phyloP scores from a whole-genome alignment of 2,329 filamentous ascomycete genomes.

The Trichoderma oligosporum region DNA sequence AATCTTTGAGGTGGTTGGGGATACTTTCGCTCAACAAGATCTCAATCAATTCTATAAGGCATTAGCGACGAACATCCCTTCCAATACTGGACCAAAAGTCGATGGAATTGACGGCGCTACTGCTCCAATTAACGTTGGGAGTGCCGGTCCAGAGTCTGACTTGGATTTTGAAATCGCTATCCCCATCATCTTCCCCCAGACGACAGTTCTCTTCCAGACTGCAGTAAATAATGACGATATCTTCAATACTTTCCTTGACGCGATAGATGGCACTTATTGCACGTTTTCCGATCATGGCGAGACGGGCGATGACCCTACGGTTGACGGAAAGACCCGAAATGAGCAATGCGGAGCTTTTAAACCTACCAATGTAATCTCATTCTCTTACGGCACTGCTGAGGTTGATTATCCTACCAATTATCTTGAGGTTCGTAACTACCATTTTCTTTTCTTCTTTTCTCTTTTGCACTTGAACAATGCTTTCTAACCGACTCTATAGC shows the following conservation, averaged over 20 bases:
- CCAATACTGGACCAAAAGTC: constrained; percentile 43
- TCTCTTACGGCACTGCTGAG: constrained; percentile 53
- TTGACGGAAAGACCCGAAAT: constrained; percentile 40
- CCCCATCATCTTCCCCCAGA: constrained; percentile 50
- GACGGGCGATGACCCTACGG: constrained; percentile 37
- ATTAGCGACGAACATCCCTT: constrained; percentile 39
- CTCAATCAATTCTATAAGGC: constrained; percentile 47
- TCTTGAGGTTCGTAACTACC: constrained; percentile 29
- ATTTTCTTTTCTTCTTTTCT: too few relatives aligned
- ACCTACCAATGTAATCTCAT: constrained; percentile 51
- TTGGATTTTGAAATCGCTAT: constrained; percentile 54
- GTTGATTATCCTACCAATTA: constrained; percentile 47
- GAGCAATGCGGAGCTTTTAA: constrained; percentile 43
- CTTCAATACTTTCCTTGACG: constrained; percentile 43
- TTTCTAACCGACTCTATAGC: constrained; percentile 22
- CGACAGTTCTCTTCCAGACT: constrained; percentile 45
- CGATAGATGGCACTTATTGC: constrained; percentile 46
- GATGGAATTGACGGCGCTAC: constrained; percentile 46
- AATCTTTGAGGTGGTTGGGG: constrained; percentile 51
- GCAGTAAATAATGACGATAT: constrained; percentile 36
- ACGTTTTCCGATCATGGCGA: constrained; percentile 29
- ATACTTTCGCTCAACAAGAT: constrained; percentile 50
- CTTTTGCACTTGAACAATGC: too few relatives aligned
- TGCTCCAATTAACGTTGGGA: constrained; percentile 36
- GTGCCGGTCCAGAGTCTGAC: constrained; percentile 44